Base-by-base conservation (phyloP, 345 rosid species). In the Microthlaspi erraticum region DNA sequence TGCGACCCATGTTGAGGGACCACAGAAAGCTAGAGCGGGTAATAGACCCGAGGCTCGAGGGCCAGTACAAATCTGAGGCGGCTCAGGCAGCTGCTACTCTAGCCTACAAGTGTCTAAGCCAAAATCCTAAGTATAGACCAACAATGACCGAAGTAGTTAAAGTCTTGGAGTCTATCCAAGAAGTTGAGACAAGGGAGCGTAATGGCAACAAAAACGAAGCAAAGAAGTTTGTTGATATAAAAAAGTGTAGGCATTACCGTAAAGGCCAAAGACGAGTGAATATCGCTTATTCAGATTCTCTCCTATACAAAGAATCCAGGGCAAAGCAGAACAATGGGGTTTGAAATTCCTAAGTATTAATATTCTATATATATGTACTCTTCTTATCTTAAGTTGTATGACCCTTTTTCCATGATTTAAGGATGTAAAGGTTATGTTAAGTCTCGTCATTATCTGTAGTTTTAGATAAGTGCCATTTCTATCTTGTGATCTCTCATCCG, bases 81-180 rank as follows among this genome's bases (percentile, higher is more conserved):
- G 96, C 91, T 8, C 84, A 64, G 36, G 77, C 49, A 78, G 91
- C 81, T 12, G 83, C 85, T 32, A 70, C 79, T 44, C 31, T 84
- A 61, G 95, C 91, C 13, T 79, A 74, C 77, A 83, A 73, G 65
- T 88, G 95, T 80, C 52, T 88, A 57, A 88, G 86, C 80, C 95
- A 83, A 18, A 43, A 78, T 19, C 87, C 96, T 1, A 86, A 82
- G 70, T 57, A 58, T 41, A 83, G 96, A 75, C 98, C 96, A 37
- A 64, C 76, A 7, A 92, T 90, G 95, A 69, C 80, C 6, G 71
- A 66, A 16, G 93, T 90, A 33, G 88, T 92, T 51, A 78, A 76
- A 34, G 61, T 83, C 16, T 61, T 89, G 72, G 92, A 89, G 64
- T 77, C 87, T 2, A 73, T 87, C 26, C 92, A 86, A 74, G 84